Conservation (phyloP, 306 rosid species). For the Trifolium fragiferum region DNA sequence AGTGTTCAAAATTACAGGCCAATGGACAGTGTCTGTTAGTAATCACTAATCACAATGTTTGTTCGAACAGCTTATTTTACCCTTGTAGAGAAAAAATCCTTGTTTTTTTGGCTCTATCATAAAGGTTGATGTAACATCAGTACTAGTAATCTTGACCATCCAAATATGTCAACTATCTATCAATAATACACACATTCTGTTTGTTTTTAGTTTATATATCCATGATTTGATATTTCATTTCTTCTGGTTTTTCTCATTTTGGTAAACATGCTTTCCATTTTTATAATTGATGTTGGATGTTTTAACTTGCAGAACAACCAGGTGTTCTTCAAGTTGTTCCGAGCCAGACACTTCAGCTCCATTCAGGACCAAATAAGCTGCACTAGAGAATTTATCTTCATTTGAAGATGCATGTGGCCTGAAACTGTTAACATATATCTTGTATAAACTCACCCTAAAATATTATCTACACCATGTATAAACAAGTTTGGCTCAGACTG, state of each 20-base stretch:
- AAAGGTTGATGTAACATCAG: constrained; percentile 2
- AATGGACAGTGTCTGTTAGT: not conserved
- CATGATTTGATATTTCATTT: constrained; percentile 22
- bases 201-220: not conserved
- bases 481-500: constrained; percentile 29
- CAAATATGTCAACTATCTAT: not conserved
- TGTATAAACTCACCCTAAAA: constrained; percentile 30
- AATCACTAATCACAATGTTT: constrained; percentile 3
- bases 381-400: constrained; percentile 29
- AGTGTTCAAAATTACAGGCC: constrained; percentile 15
- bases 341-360: constrained; percentile 67
- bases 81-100: not conserved
- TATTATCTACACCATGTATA: constrained; percentile 23
- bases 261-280: constrained; percentile 15
- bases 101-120: not conserved
- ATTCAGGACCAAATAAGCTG: constrained; percentile 57
- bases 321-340: constrained; percentile 96
- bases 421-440: constrained; percentile 16
- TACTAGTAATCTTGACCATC: not conserved
- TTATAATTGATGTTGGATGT: not conserved
- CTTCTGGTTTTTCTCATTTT: not conserved
- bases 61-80: not conserved
- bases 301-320: constrained; percentile 70
- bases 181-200: not conserved
- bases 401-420: not conserved